These are phyloP conservation scores for Coelastrella sp. DNA, from an alignment of 139 green algal genomes.

Conservation along the genomic window DNA sequence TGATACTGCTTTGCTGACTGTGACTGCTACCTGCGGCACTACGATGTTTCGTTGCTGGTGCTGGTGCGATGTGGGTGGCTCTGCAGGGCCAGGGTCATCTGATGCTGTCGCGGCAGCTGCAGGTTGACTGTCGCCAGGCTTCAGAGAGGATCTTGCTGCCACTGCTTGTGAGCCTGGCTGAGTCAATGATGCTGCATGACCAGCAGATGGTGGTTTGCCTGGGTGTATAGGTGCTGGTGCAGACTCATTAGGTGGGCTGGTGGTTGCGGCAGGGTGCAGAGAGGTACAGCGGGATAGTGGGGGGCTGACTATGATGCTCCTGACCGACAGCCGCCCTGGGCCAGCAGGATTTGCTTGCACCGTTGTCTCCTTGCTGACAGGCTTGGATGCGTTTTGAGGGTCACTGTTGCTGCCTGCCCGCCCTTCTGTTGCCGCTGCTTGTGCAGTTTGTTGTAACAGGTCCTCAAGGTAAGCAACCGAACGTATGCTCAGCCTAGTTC, in stretches of 20 bases:
- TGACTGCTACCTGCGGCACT: not conserved
- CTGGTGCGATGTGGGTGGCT: no score
- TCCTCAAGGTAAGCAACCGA: conserved; percentile 34
- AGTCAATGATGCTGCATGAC: no score
- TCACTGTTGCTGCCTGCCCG: not conserved
- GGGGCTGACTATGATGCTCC: conserved; percentile 36
- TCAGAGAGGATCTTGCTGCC: no score
- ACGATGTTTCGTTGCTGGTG: no score
- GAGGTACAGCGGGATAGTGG: conserved; percentile 23
- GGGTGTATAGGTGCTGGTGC: no score
- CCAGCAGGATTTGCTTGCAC: not conserved
- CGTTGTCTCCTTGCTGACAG: not conserved
- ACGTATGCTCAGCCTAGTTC: conserved; percentile 17
- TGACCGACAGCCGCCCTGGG: conserved; percentile 4
- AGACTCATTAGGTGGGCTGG: no score
- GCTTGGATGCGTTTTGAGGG: not conserved
- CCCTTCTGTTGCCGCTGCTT: not conserved
- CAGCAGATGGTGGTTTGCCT: no score
- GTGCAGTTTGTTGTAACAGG: conserved; percentile 29
- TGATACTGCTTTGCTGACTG: not conserved
- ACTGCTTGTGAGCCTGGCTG: no score
- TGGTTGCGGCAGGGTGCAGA: not conserved
- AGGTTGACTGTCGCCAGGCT: no score
- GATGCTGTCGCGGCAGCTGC: conserved; percentile 24
- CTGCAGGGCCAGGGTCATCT: not conserved